Evolutionary conservation across 2,329 filamentous ascomycete genomes (phyloP).

Genomic region (Stemphylium vesicarium): DNA sequence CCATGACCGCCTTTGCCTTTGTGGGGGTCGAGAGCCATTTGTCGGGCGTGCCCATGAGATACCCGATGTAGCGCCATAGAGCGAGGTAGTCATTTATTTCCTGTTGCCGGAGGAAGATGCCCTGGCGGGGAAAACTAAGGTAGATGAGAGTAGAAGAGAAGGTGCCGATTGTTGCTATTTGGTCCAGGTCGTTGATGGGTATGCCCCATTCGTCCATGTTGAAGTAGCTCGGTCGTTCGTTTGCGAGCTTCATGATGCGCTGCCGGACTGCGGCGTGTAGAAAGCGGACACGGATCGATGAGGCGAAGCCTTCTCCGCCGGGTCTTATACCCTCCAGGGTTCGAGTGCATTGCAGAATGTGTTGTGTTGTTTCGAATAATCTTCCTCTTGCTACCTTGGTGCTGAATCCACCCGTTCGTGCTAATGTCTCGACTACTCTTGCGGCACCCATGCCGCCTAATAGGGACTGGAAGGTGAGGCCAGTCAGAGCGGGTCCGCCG

Average conservation of each 20-base stretch:
- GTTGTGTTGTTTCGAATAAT: slow-evolving; percentile 75
- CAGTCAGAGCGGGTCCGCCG: slow-evolving; percentile 69
- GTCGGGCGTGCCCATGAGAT: slow-evolving; percentile 73
- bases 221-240: slow-evolving; percentile 67
- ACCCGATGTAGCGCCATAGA: slow-evolving; percentile 76
- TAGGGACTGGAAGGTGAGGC: slow-evolving; percentile 68
- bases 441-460: slow-evolving; percentile 75
- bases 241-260: slow-evolving; percentile 66
- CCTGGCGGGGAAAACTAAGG: slow-evolving; percentile 73
- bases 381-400: slow-evolving; percentile 70
- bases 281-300: slow-evolving; percentile 71
- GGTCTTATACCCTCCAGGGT: slow-evolving; percentile 71
- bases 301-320: slow-evolving; percentile 69
- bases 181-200: slow-evolving; percentile 78
- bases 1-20: slow-evolving; percentile 68
- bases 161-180: slow-evolving; percentile 71
- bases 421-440: slow-evolving; percentile 74
- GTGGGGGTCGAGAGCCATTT: slow-evolving; percentile 63
- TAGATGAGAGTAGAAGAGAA: slow-evolving; percentile 74
- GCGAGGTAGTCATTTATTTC: slow-evolving; percentile 75
- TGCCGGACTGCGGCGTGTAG: slow-evolving; percentile 72
- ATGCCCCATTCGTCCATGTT: slow-evolving; percentile 64
- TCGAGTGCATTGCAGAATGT: slow-evolving; percentile 73
- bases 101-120: slow-evolving; percentile 66
- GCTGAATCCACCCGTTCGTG: slow-evolving; percentile 76